These are phyloP conservation scores for Neurospora sp. DNA, from an alignment of 495 filamentous ascomycete species.

Conservation along the genomic window DNA sequence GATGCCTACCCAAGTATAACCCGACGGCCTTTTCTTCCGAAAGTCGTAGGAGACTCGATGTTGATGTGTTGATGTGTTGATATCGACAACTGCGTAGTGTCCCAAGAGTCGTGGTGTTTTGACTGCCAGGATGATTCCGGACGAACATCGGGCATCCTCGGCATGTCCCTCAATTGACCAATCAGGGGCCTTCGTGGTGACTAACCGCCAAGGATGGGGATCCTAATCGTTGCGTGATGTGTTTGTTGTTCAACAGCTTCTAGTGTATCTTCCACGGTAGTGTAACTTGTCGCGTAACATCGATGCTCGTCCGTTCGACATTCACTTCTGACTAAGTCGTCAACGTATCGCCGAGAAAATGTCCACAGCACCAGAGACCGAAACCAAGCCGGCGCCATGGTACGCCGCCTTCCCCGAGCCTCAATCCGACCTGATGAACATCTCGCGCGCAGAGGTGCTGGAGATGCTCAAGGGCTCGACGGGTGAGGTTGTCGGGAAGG, in stretches of 20 bases:
- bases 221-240: neutral
- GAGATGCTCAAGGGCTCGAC: slow-evolving; percentile 8
- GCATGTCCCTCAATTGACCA: neutral
- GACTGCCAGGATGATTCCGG: neutral
- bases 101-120: neutral
- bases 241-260: neutral
- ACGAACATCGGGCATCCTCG: neutral
- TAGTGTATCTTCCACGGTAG: neutral
- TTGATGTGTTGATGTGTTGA: neutral
- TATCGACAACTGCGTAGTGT: neutral
- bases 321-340: neutral
- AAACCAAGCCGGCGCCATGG: slow-evolving; percentile 8
- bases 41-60: neutral
- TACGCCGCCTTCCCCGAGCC: slow-evolving; percentile 20
- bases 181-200: neutral
- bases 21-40: no score
- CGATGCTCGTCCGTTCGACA: neutral
- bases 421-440: slow-evolving; percentile 10
- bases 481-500: slow-evolving; percentile 17
- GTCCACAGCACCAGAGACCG: neutral
- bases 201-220: neutral
- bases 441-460: slow-evolving; percentile 21
- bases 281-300: neutral
- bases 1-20: no score
- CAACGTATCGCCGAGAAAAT: neutral